Conservation (phyloP, 148 eudicot species). For the Diospyros lotus region DNA sequence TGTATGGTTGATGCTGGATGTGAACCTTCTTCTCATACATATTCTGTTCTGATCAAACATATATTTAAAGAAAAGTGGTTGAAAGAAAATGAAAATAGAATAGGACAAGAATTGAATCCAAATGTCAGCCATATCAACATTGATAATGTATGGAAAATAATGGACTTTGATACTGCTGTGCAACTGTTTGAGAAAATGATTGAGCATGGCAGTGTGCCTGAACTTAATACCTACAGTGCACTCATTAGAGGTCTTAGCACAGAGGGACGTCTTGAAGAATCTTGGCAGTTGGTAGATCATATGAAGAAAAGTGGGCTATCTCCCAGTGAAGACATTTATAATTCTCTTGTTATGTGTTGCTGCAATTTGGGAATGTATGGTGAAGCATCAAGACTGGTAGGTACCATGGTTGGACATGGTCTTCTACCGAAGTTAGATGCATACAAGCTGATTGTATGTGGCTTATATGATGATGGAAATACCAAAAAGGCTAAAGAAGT, state of each 20-base stretch:
- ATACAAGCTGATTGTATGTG: conserved; percentile 53
- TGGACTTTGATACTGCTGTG: too few relatives aligned
- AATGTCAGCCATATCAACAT: too few relatives aligned
- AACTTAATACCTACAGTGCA: not conserved
- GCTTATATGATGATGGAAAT: conserved; percentile 54
- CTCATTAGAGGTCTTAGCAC: not conserved
- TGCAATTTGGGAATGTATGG: conserved; percentile 48
- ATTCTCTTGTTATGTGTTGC: conserved; percentile 53
- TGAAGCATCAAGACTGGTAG: conserved; percentile 43
- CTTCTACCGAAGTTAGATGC: conserved; percentile 51
- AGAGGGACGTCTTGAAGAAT: not conserved
- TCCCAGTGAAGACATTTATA: conserved; percentile 51
- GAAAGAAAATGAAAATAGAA: too few relatives aligned
- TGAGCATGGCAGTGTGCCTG: too few relatives aligned
- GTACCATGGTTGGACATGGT: conserved; percentile 40
- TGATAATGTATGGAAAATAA: too few relatives aligned
- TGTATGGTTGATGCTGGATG: too few relatives aligned
- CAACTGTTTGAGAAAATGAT: too few relatives aligned
- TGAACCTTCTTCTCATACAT: too few relatives aligned
- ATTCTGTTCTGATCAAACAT: too few relatives aligned
- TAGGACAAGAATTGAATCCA: too few relatives aligned
- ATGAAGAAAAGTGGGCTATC: conserved; percentile 50
- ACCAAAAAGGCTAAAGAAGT: conserved; percentile 43
- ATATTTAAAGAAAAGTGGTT: too few relatives aligned
- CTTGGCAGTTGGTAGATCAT: conserved; percentile 13